These are phyloP conservation scores for Gaertneriomyces sp. DNA, from an alignment of 192 early-diverging fungal genomes.

Conservation along the genomic window DNA sequence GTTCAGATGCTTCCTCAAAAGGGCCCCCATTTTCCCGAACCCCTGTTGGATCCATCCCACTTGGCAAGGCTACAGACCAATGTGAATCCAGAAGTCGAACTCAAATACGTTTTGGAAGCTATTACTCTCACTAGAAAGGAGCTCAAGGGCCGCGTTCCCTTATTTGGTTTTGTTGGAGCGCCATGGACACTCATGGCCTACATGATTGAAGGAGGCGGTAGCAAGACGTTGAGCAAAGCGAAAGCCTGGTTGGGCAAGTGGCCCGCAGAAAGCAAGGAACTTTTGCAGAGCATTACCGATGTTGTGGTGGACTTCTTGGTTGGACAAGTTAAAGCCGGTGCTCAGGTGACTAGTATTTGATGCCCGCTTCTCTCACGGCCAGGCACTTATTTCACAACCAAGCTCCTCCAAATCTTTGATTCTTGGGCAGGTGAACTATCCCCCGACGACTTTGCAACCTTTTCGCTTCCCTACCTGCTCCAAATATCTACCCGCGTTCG, in stretches of 20 bases:
- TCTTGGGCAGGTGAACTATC: conserved; percentile 93
- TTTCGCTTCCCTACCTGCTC: conserved; percentile 83
- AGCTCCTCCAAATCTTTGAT: conserved; percentile 97
- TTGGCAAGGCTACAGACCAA: conserved; percentile 55
- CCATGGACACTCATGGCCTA: conserved; percentile 99
- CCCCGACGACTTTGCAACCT: conserved; percentile 73
- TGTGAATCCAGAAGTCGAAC: conserved; percentile 70
- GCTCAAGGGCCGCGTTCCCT: conserved; percentile 80
- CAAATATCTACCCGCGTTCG: conserved; percentile 81
- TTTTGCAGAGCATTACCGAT: conserved; percentile 80
- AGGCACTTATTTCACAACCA: not conserved
- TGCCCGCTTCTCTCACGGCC: not conserved
- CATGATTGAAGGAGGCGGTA: conserved; percentile 97
- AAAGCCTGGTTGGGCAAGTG: conserved; percentile 87
- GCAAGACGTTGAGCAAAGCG: conserved; percentile 83
- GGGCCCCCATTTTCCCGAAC: conserved; percentile 86
- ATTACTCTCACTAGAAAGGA: conserved; percentile 86
- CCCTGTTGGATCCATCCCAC: conserved; percentile 69
- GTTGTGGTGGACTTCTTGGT: conserved; percentile 81
- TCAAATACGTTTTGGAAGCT: conserved; percentile 90
- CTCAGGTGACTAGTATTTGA: conserved; percentile 59
- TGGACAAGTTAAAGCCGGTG: conserved; percentile 92
- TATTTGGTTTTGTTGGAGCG: conserved; percentile 94
- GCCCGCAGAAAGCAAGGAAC: conserved; percentile 67
- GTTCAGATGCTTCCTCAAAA: conserved; percentile 90